Percentiles rank a stretch among this genome's conserved stretches.
phyloP scores from a whole-genome alignment of 352 stramenopile species.

The Globisporangium cystogenes region DNA sequence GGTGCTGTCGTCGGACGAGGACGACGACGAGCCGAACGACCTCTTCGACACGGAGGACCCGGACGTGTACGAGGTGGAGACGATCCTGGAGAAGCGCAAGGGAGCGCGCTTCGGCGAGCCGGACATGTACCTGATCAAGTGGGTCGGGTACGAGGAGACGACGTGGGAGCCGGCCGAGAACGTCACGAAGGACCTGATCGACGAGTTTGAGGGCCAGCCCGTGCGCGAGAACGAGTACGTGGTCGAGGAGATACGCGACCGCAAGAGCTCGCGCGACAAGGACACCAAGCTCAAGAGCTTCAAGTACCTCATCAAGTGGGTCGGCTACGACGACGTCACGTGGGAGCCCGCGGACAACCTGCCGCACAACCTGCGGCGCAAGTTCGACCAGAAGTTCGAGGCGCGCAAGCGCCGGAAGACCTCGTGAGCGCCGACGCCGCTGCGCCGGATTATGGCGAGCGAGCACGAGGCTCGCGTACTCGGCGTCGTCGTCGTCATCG shows the following conservation, averaged over 20 bases:
- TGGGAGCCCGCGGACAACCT: slow-evolving; percentile 77
- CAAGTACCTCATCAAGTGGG: slow-evolving; percentile 84
- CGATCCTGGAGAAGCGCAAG: slow-evolving; percentile 52
- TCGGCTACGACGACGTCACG: slow-evolving; percentile 75
- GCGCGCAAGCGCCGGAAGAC: slow-evolving; percentile 14
- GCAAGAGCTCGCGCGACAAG: slow-evolving; percentile 53
- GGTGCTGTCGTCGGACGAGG: slow-evolving; percentile 67
- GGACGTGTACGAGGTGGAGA: slow-evolving; percentile 80
- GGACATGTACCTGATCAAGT: slow-evolving; percentile 79
- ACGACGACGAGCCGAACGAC: slow-evolving; percentile 56
- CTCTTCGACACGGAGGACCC: slow-evolving; percentile 76
- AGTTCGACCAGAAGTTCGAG: slow-evolving; percentile 76
- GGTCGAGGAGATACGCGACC: slow-evolving; percentile 67
- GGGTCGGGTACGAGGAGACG: slow-evolving; percentile 73
- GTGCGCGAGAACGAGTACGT: slow-evolving; percentile 77
- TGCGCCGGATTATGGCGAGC: too few relatives aligned
- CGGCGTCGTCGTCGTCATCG: too few relatives aligned
- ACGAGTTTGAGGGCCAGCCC: slow-evolving; percentile 68
- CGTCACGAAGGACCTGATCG: slow-evolving; percentile 74
- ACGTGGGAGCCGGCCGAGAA: slow-evolving; percentile 76
- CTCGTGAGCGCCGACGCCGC: too few relatives aligned
- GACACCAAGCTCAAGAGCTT: slow-evolving; percentile 63
- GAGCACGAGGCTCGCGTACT: too few relatives aligned
- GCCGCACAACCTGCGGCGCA: slow-evolving; percentile 69
- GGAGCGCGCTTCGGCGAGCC: slow-evolving; percentile 39